A percentile compares a stretch with the other conserved stretches of the same genome.
Conservation (phyloP, 2,329 filamentous ascomycete genomes). For the Claviceps africana region DNA sequence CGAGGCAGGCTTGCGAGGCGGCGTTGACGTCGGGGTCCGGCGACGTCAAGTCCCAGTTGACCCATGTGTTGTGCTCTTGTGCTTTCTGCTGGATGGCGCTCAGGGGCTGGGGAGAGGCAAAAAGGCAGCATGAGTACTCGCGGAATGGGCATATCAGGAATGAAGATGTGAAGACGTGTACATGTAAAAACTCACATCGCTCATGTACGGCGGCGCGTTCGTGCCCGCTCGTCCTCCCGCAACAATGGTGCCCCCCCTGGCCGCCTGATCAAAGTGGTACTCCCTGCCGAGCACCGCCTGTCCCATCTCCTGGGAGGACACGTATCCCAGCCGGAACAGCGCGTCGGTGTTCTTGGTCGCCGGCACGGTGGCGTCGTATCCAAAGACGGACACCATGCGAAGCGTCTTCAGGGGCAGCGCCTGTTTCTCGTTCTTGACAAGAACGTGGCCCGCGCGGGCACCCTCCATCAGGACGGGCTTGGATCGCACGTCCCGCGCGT, state of each 20-base stretch:
- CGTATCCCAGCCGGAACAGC: constrained; percentile 32
- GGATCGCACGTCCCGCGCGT: constrained; percentile 34
- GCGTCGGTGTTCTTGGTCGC: constrained; percentile 34
- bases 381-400: constrained; percentile 42
- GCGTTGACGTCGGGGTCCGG: constrained; percentile 21
- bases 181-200: constrained; percentile 28
- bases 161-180: too few relatives aligned
- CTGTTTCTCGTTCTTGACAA: constrained; percentile 58
- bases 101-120: constrained; percentile 26
- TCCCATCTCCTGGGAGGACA: constrained; percentile 30
- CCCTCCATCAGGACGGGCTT: constrained; percentile 32
- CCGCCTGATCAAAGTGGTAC: constrained; percentile 33
- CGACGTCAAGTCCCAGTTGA: constrained; percentile 33
- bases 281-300: constrained; percentile 29
- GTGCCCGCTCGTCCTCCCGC: constrained; percentile 38
- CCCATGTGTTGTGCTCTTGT: constrained; percentile 36
- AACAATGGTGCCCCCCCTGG: constrained; percentile 36
- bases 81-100: constrained; percentile 43
- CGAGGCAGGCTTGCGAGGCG: constrained; percentile 51
- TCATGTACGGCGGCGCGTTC: constrained; percentile 34
- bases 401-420: constrained; percentile 48
- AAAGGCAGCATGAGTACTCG: not conserved
- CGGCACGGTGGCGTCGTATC: constrained; percentile 46
- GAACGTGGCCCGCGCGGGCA: constrained; percentile 51
- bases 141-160: not conserved